A percentile compares a stretch with the other conserved stretches of the same genome.
phyloP scores from a whole-genome alignment of 1,284 basidiomycete species.

The Polyporus tsugae region DNA sequence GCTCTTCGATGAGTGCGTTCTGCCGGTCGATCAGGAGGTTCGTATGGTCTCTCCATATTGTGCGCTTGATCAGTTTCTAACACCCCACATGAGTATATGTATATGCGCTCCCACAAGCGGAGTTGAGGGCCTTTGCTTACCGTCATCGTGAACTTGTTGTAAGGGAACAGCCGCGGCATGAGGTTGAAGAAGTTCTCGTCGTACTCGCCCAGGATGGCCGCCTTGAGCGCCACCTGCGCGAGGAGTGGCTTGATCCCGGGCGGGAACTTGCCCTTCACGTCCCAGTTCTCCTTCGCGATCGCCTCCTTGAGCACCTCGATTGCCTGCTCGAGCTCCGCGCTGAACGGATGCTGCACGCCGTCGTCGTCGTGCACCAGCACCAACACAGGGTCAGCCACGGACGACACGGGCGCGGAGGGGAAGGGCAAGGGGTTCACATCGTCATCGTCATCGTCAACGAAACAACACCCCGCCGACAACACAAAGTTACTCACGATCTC shows the following conservation, averaged over 20 bases:
- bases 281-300: constrained; percentile 75
- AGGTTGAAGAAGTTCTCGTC: constrained; percentile 91
- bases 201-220: constrained; percentile 87
- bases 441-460: constrained; percentile 4
- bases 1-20: constrained; percentile 67
- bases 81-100: not conserved
- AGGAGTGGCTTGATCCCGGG: constrained; percentile 80
- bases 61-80: constrained; percentile 86
- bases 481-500: constrained; percentile 57
- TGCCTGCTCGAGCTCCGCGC: constrained; percentile 69
- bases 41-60: constrained; percentile 75
- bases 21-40: constrained; percentile 68
- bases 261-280: constrained; percentile 89
- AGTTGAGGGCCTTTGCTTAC: constrained; percentile 48
- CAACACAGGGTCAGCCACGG: not conserved
- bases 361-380: not conserved
- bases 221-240: constrained; percentile 76
- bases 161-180: constrained; percentile 89
- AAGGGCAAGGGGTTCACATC: not conserved
- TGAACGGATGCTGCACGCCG: constrained; percentile 61
- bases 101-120: not conserved
- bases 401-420: not conserved
- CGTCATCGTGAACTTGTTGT: constrained; percentile 91
- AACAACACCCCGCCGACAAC: not conserved
- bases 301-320: constrained; percentile 70